These are phyloP conservation scores for Flagelloscypha sp. DNA, from an alignment of 768 basidiomycete species.

Conservation along the genomic window DNA sequence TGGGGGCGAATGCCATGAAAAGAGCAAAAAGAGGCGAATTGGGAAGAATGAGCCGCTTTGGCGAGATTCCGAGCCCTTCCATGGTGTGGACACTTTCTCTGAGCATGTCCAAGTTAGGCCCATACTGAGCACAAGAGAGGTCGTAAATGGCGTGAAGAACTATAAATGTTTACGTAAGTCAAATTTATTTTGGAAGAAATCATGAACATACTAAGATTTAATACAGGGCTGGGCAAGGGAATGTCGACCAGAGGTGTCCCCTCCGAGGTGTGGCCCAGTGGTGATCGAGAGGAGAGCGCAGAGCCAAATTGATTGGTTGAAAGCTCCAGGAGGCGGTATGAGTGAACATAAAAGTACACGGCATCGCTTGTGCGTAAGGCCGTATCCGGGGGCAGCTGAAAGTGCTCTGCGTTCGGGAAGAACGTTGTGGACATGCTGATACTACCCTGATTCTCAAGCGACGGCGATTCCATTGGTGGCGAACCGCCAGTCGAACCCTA, in stretches of 20 bases:
- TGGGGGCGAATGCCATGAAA: slow-evolving; percentile 59
- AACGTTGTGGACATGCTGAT: slow-evolving; percentile 83
- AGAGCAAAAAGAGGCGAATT: slow-evolving; percentile 47
- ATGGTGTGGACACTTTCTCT: slow-evolving; percentile 48
- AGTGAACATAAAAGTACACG: slow-evolving; percentile 81
- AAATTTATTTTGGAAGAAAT: too few relatives aligned
- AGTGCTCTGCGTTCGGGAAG: slow-evolving; percentile 51
- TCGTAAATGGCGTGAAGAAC: slow-evolving; percentile 67
- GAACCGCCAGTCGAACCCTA: slow-evolving; percentile 23
- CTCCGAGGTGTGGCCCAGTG: slow-evolving; percentile 30
- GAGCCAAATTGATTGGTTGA: slow-evolving; percentile 61
- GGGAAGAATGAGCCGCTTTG: slow-evolving; percentile 38
- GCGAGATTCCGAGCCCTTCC: slow-evolving; percentile 50
- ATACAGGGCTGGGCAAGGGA: slow-evolving; percentile 48
- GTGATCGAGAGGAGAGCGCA: slow-evolving; percentile 39
- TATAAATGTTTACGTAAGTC: too few relatives aligned
- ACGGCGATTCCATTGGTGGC: slow-evolving; percentile 33
- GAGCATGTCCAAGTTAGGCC: slow-evolving; percentile 56
- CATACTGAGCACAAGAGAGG: slow-evolving; percentile 66
- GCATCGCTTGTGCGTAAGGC: slow-evolving; percentile 64
- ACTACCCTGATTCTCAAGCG: too few relatives aligned
- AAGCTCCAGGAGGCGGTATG: slow-evolving; percentile 42
- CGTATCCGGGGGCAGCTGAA: slow-evolving; percentile 49
- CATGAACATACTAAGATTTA: too few relatives aligned
- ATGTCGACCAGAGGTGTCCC: slow-evolving; percentile 53